A percentile compares a stretch with the other conserved stretches of the same genome.
phyloP scores from a whole-genome alignment of 345 rosid genomes.

The Eucalyptus polybractea region DNA sequence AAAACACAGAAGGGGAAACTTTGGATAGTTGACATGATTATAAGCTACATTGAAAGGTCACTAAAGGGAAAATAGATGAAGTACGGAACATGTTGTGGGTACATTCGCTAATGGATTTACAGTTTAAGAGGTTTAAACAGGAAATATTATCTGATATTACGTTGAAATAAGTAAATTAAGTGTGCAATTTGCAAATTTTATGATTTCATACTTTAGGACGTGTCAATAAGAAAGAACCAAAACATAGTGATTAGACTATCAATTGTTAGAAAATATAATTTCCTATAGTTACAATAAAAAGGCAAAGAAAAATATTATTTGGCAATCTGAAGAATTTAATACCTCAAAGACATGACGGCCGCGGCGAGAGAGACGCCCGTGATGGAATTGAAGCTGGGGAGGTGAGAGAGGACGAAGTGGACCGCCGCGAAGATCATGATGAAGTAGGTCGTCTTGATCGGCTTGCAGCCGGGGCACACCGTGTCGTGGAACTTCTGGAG shows the following conservation, averaged over 20 bases:
- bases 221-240: background rate
- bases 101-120: background rate
- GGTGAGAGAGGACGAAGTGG: conserved; percentile 49
- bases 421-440: conserved; percentile 44
- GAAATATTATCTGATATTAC: background rate
- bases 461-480: conserved; percentile 19
- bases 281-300: background rate
- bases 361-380: conserved; percentile 48
- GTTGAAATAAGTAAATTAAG: background rate
- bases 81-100: background rate
- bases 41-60: background rate
- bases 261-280: background rate
- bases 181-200: background rate
- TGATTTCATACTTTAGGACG: background rate
- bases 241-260: background rate
- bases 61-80: background rate
- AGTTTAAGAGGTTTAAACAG: background rate
- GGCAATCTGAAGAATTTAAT: background rate
- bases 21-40: background rate
- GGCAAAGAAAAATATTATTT: background rate
- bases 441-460: conserved; percentile 41
- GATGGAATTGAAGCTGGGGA: conserved; percentile 60
- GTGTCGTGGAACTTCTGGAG: conserved; percentile 41
- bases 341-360: conserved; percentile 61
- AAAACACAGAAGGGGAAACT: background rate